Evolutionary conservation across 106 monocot species (phyloP), one percentile per base, ranked within the genome.

Genomic region (Xerophyta viscosa): DNA sequence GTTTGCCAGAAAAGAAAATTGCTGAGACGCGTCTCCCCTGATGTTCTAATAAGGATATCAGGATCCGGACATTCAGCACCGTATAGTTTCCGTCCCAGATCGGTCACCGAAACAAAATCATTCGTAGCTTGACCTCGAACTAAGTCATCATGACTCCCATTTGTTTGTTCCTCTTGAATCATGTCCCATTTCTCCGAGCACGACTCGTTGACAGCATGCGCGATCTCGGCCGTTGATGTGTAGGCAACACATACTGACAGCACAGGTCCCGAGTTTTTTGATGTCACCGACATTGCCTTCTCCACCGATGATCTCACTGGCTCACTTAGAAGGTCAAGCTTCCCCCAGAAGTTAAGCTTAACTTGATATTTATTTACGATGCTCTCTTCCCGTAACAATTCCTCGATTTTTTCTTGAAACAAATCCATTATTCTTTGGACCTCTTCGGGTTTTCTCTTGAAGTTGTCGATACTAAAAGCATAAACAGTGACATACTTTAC

Each of bases 1-100:
- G 55, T 65, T 27, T 67, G 67, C 67, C 67, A 67, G 19, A 67
- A 57, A 20, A 67, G 42, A 28, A 67, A 67, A 37, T 67, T 67
- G 43, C 67, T 67, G 27, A 67, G 49, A 18, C 67, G 57, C 0
- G 57, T 58, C 58, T 67, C 67, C 8, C 67, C 67, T 8, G 57
- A 58, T 20, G 67, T 67, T 48, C 67, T 57, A 6, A 67, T 41
- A 0, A 67, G 15, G 26, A 67, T 41, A 50, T 67, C 67, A 37
- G 58, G 58, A 5, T 67, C 58, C 17, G 67, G 58, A 37, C 41
- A 58, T 6, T 20, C 46, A 18, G 12, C 13, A 5, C 21, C 22
- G 50, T 67, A 58, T 48, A 67, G 21, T 25, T 67, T 23, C 11
- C 9, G 24, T 27, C 58, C 48, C 48, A 58, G 26, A 31, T 67